Evolutionary conservation across 1,139 yeast species (phyloP).

Genomic region (Lizanozyma gosingica): DNA sequence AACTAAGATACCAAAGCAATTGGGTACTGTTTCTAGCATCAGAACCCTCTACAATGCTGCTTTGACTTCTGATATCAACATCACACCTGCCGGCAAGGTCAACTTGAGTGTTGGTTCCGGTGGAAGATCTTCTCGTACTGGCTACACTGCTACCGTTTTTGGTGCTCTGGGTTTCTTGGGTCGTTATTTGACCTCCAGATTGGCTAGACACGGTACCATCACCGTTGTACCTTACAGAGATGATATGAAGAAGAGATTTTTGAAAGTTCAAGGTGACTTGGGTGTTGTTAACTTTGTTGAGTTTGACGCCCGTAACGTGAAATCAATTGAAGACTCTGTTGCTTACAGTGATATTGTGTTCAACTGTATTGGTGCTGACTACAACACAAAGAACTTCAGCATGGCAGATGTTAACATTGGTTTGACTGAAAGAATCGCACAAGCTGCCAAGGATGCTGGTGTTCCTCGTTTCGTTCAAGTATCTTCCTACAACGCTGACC

Average conservation of each 20-base stretch:
- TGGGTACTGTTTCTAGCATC: conserved; percentile 12
- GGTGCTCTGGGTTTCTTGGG: conserved; percentile 82
- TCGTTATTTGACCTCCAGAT: conserved; percentile 58
- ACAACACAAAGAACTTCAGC: conserved; percentile 67
- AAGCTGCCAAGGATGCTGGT: conserved; percentile 62
- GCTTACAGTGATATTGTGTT: conserved; percentile 77
- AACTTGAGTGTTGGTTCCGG: conserved; percentile 64
- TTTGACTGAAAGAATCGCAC: conserved; percentile 68
- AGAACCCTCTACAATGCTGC: conserved; percentile 36
- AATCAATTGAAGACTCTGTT: conserved; percentile 71
- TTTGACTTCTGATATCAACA: conserved; percentile 54
- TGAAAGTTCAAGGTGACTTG: conserved; percentile 78
- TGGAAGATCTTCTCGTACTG: conserved; percentile 85
- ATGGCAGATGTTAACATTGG: conserved; percentile 83
- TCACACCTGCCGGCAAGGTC: conserved; percentile 71
- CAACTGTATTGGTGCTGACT: conserved; percentile 74
- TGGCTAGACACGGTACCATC: conserved; percentile 76
- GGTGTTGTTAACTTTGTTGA: conserved; percentile 84
- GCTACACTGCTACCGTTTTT: conserved; percentile 82
- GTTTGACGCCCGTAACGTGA: conserved; percentile 70
- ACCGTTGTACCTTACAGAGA: conserved; percentile 76
- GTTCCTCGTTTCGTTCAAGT: conserved; percentile 75
- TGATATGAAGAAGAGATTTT: conserved; percentile 68
- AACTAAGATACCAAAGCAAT: conserved; percentile 11
- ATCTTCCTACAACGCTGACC: conserved; percentile 72